phyloP scores from a whole-genome alignment of 345 rosid species.

The Diplotaxis tenuifolia region DNA sequence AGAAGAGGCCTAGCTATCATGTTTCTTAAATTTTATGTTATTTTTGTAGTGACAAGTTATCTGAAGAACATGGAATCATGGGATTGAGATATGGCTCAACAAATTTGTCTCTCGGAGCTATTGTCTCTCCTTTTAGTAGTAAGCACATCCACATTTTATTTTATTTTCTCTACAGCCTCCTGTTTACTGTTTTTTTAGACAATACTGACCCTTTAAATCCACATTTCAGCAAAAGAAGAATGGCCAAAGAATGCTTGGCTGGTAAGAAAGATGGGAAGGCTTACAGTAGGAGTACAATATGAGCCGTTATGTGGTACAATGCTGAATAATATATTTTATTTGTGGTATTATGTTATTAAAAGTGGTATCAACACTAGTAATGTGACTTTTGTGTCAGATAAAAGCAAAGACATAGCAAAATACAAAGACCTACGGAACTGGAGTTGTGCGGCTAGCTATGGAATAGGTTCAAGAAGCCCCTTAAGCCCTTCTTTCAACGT shows the following conservation, averaged over 20 bases:
- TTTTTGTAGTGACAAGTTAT: conserved; percentile 41
- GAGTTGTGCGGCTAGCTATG: not conserved
- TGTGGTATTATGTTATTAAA: not conserved
- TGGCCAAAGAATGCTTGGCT: conserved; percentile 79
- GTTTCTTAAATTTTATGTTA: not conserved
- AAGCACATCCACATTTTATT: too few species aligned
- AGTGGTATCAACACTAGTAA: not conserved
- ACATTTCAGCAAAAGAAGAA: conserved; percentile 49
- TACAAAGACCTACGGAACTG: not conserved
- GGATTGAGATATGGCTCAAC: conserved; percentile 83
- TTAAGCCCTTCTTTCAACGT: not conserved
- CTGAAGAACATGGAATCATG: conserved; percentile 65
- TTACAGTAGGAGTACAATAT: not conserved
- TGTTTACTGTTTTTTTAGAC: not conserved
- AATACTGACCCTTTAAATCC: not conserved
- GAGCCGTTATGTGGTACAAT: not conserved
- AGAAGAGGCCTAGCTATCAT: not conserved
- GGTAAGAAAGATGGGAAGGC: conserved; percentile 37
- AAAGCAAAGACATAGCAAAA: not conserved
- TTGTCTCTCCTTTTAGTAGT: conserved; percentile 58
- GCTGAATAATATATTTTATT: not conserved
- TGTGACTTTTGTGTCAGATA: not conserved
- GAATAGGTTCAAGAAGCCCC: not conserved
- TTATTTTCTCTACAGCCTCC: not conserved
- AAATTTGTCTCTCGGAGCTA: conserved; percentile 69